Evolutionary conservation across 495 filamentous ascomycete species (phyloP), one percentile per base, ranked within the genome.

Genomic region (Podospora tetraspora): DNA sequence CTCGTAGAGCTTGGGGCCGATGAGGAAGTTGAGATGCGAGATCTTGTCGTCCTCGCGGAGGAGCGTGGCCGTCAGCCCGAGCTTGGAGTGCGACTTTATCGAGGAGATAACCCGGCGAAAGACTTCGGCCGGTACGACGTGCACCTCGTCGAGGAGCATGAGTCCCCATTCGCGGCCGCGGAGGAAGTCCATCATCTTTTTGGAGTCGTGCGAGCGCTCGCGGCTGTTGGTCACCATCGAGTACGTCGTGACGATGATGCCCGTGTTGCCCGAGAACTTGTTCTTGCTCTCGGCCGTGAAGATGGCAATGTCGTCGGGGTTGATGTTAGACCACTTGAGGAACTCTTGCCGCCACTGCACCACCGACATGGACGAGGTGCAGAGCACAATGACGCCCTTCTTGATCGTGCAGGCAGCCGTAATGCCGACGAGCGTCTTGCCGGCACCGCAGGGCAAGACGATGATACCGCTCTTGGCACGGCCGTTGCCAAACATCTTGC

Each of bases 401-500:
- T 94, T 96, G 79, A 98, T 94, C 0, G 96, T 98, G 77, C 94
- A 98, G 23, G 92, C 95, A 21, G 95, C 95, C 3, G 95, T 97
- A 69, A 98, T 97, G 32, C 95, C 95, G 12, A 99, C 95, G 65
- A 99, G 79, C 1, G 95, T 99, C 81, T 99, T 99, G 34, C 95
- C 95, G 13, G 95, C 96, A 57, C 95, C 95, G 79, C 96, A 99
- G 62, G 95, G 95, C 70, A 99, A 77, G 59, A 99, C 95, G 68
- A 99, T 98, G 71, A 99, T 96, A 71, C 96, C 95, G 79, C 92
- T 96, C 79, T 96, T 95, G 23, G 95, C 93, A 75, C 95, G 87
- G 66, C 93, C 94, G 75, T 99, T 99, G 73, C 95, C 93, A 74
- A 99, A 99, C 96, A 99, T 98, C 78, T 99, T 98, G 79, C 91